Evolutionary conservation across 257 asterid species (phyloP).

Genomic region (Salvia splendens): DNA sequence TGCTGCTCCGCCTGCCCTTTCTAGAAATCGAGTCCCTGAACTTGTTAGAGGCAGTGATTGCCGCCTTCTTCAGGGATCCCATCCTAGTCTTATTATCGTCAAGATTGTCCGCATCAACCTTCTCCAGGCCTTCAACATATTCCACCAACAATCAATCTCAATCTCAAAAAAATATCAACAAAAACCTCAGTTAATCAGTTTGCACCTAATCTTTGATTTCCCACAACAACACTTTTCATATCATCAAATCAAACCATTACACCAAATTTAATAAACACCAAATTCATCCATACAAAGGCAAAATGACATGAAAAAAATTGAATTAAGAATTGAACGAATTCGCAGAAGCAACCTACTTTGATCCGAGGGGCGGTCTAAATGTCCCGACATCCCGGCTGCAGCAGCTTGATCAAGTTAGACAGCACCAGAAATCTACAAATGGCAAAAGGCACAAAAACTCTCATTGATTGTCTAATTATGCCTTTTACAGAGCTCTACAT

Average conservation of each 20-base stretch:
- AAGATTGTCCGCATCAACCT: conserved; percentile 43
- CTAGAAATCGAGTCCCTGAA: conserved; percentile 55
- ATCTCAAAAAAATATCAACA: too few species aligned
- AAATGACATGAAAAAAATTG: background rate
- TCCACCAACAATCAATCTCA: background rate
- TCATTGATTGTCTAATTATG: conserved; percentile 34
- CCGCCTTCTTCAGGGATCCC: conserved; percentile 58
- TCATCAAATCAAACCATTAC: background rate
- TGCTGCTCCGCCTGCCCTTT: conserved; percentile 63
- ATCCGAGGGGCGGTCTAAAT: conserved; percentile 52
- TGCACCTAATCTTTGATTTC: too few species aligned
- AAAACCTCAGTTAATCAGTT: too few species aligned
- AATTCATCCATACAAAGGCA: background rate
- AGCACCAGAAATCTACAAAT: conserved; percentile 20
- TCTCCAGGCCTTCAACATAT: conserved; percentile 44
- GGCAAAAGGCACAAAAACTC: conserved; percentile 29
- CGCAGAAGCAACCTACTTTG: conserved; percentile 39
- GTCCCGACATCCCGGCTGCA: conserved; percentile 59
- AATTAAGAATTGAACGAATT: background rate
- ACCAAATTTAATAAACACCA: background rate
- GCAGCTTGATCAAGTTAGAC: conserved; percentile 28
- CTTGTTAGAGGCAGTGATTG: conserved; percentile 55
- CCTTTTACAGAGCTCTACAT: conserved; percentile 29
- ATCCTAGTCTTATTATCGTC: conserved; percentile 59
- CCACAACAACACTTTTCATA: background rate